Percentiles rank a stretch among this genome's conserved stretches.
These are phyloP conservation scores for Fusarium proliferatum DNA, from an alignment of 2,329 filamentous ascomycete genomes.

Conservation along the genomic window DNA sequence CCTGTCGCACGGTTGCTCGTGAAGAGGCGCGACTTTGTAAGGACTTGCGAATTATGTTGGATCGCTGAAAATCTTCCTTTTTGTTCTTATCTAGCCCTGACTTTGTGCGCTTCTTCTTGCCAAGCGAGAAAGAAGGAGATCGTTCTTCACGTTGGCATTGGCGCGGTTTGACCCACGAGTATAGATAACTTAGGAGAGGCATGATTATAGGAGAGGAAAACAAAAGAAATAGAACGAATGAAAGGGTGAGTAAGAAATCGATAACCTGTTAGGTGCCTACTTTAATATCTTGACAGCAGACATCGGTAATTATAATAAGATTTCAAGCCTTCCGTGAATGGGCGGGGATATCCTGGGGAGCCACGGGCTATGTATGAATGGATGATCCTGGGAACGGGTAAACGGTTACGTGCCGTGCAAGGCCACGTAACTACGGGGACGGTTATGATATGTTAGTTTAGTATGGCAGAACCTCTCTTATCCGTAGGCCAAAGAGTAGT, in stretches of 20 bases:
- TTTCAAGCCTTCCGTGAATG: slow-evolving; percentile 16
- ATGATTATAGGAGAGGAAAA: slow-evolving; percentile 14
- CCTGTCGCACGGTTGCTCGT: slow-evolving; percentile 16
- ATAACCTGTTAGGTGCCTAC: background rate
- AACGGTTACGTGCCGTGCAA: slow-evolving; percentile 37
- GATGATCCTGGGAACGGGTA: slow-evolving; percentile 32
- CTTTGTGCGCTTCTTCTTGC: slow-evolving; percentile 38
- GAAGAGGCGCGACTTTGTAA: slow-evolving; percentile 49
- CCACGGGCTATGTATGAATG: slow-evolving; percentile 21
- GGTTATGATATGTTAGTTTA: slow-evolving; percentile 1
- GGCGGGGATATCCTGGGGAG: slow-evolving; percentile 26
- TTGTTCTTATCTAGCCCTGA: slow-evolving; percentile 28
- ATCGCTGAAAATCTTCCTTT: slow-evolving; percentile 53
- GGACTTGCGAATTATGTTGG: slow-evolving; percentile 58
- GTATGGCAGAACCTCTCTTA: slow-evolving; percentile 14
- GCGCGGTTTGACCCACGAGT: slow-evolving; percentile 40
- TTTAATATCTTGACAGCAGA: slow-evolving; percentile 8
- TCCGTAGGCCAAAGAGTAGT: slow-evolving; percentile 10
- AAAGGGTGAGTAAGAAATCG: background rate
- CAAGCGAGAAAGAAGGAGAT: slow-evolving; percentile 31
- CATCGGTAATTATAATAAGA: slow-evolving; percentile 11
- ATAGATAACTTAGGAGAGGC: slow-evolving; percentile 39
- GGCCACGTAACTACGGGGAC: slow-evolving; percentile 30
- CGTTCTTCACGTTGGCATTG: slow-evolving; percentile 27
- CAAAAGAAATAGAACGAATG: slow-evolving; percentile 1